Conservation (phyloP, 768 basidiomycete genomes). For the Gloeostereum incarnatum region DNA sequence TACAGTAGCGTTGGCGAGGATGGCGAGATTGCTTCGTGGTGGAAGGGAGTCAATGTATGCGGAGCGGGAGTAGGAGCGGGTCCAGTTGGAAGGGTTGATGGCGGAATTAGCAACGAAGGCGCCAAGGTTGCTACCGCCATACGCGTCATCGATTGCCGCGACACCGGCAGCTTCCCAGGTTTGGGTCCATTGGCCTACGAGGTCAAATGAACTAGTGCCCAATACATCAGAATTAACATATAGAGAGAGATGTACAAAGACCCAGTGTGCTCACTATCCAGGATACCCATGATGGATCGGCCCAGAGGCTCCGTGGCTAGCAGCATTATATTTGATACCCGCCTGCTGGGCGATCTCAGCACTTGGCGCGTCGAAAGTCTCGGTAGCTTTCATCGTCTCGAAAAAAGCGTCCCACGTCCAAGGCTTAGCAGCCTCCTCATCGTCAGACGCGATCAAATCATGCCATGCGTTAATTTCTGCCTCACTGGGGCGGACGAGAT, state of each 20-base stretch:
- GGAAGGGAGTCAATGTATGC: constrained; percentile 58
- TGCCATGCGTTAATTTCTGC: constrained; percentile 40
- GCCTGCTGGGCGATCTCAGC: constrained; percentile 25
- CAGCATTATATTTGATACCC: constrained; percentile 33
- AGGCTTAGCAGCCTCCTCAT: constrained; percentile 16
- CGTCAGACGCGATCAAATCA: constrained; percentile 25
- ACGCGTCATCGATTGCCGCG: constrained; percentile 25
- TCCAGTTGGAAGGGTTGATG: constrained; percentile 57
- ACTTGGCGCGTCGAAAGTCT: constrained; percentile 47
- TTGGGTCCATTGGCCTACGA: constrained; percentile 47
- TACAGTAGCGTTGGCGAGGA: constrained; percentile 47
- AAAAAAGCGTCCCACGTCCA: constrained; percentile 43
- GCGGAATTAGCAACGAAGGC: constrained; percentile 45
- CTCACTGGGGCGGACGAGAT: constrained; percentile 39
- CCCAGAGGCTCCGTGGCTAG: constrained; percentile 43
- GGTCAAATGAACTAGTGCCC: constrained; percentile 38
- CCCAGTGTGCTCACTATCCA: constrained; percentile 33
- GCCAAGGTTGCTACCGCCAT: constrained; percentile 40
- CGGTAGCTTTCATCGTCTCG: constrained; percentile 36
- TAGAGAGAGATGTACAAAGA: not conserved
- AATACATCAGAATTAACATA: constrained; percentile 2
- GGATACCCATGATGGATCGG: constrained; percentile 34
- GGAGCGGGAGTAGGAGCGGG: constrained; percentile 54
- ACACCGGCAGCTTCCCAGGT: constrained; percentile 38
- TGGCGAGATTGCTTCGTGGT: constrained; percentile 46